Conservation (phyloP, 331 rosid genomes). For the Saraca asoca region DNA sequence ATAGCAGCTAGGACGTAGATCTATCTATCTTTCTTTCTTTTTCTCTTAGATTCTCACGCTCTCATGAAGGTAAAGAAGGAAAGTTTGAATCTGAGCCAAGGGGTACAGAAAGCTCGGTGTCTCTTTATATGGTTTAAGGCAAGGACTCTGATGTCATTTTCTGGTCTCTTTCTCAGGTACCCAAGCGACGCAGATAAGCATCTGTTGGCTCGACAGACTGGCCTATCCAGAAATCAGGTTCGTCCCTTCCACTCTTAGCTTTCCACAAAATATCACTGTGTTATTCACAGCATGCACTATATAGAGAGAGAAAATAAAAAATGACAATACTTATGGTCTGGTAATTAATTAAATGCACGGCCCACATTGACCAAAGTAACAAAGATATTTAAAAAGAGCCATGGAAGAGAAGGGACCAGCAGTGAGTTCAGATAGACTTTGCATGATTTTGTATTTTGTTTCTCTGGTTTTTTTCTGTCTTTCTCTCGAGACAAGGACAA, state of each 20-base stretch:
- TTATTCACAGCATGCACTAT: background rate
- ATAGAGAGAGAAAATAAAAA: slow-evolving; percentile 1
- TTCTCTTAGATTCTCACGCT: slow-evolving; percentile 83
- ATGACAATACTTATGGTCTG: slow-evolving; percentile 29
- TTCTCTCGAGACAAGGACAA: slow-evolving; percentile 45
- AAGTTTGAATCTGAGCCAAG: slow-evolving; percentile 40
- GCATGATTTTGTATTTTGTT: slow-evolving; percentile 45
- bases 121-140: slow-evolving; percentile 49
- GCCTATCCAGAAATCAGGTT: slow-evolving; percentile 99
- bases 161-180: slow-evolving; percentile 94
- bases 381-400: slow-evolving; percentile 13
- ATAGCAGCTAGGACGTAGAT: slow-evolving; percentile 48
- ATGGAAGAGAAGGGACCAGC: slow-evolving; percentile 52
- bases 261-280: slow-evolving; percentile 20
- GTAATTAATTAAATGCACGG: slow-evolving; percentile 20
- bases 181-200: slow-evolving; percentile 99
- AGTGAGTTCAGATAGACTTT: slow-evolving; percentile 48
- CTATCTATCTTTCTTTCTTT: slow-evolving; percentile 48
- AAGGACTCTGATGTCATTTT: slow-evolving; percentile 74
- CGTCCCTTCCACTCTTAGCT: slow-evolving; percentile 33
- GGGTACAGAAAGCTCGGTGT: slow-evolving; percentile 48
- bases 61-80: slow-evolving; percentile 52
- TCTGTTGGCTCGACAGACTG: slow-evolving; percentile 98
- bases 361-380: slow-evolving; percentile 34
- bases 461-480: slow-evolving; percentile 42